A percentile compares a stretch with the other conserved stretches of the same genome.
Conservation (phyloP, 176 grass and related monocot genomes). For the Eragrostis nindensis region DNA sequence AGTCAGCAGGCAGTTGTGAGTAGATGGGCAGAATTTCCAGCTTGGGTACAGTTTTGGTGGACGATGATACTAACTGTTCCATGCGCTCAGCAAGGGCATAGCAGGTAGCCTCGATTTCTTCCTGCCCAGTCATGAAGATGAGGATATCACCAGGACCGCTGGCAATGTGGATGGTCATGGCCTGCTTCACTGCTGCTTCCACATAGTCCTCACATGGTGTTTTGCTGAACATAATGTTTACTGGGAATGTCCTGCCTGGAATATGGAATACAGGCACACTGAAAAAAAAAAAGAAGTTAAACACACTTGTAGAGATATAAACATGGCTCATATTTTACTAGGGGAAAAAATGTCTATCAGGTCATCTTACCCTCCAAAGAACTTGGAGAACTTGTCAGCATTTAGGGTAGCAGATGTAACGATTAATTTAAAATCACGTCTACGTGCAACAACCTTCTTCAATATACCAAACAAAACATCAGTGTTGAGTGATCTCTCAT, state of each 20-base stretch:
- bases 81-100: constrained; percentile 94
- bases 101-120: constrained; percentile 97
- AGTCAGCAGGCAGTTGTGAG: constrained; percentile 90
- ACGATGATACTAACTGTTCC: constrained; percentile 85
- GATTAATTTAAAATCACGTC: constrained; percentile 80
- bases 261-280: constrained; percentile 87
- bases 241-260: constrained; percentile 92
- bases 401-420: constrained; percentile 96
- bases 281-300: constrained; percentile 37
- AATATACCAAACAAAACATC: constrained; percentile 94
- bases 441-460: constrained; percentile 79
- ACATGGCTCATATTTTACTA: constrained; percentile 4
- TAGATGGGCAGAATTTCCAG: constrained; percentile 94
- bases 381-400: constrained; percentile 96
- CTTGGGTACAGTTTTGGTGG: constrained; percentile 79
- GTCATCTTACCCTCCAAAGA: constrained; percentile 87
- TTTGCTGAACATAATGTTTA: constrained; percentile 95
- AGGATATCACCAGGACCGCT: constrained; percentile 88
- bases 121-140: constrained; percentile 98
- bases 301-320: constrained; percentile 24
- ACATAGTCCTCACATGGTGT: constrained; percentile 98
- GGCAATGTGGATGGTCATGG: constrained; percentile 93
- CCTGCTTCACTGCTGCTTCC: constrained; percentile 95
- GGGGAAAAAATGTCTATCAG: constrained; percentile 1
- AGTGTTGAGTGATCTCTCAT: constrained; percentile 88